Evolutionary conservation across 371 early-diverging fungal species (phyloP).

Genomic region (Mucor mucedo): DNA sequence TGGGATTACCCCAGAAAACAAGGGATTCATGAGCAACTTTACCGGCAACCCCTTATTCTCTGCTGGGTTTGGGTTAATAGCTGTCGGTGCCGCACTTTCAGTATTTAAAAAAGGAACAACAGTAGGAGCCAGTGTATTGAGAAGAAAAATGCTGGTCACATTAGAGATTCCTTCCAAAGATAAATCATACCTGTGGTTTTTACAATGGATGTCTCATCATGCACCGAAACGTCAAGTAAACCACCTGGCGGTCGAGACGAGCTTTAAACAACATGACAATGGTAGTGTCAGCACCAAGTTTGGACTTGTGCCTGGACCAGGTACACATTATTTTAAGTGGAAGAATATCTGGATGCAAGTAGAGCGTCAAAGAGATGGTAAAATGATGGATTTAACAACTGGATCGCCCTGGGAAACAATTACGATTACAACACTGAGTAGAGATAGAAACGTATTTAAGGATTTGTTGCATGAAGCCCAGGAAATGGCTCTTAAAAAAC

Average conservation of each 20-base stretch:
- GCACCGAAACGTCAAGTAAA: constrained; percentile 64
- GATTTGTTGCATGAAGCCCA: constrained; percentile 86
- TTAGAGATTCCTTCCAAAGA: constrained; percentile 96
- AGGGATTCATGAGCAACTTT: constrained; percentile 34
- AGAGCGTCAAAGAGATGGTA: constrained; percentile 80
- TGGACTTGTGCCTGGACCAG: constrained; percentile 91
- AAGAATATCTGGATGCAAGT: constrained; percentile 88
- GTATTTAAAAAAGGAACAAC: constrained; percentile 75
- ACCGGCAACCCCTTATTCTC: constrained; percentile 89
- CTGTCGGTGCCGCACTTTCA: constrained; percentile 86
- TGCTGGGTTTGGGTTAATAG: constrained; percentile 94
- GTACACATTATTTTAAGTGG: constrained; percentile 88
- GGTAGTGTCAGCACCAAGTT: constrained; percentile 87
- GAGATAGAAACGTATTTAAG: constrained; percentile 79
- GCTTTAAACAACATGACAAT: constrained; percentile 88
- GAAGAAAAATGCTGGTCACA: constrained; percentile 84
- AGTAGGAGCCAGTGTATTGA: constrained; percentile 68
- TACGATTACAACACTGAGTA: constrained; percentile 86
- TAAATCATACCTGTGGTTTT: constrained; percentile 91
- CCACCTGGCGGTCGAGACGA: constrained; percentile 88
- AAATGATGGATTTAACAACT: constrained; percentile 88
- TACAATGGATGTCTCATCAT: constrained; percentile 87
- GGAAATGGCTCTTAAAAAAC: constrained; percentile 78
- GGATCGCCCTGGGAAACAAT: constrained; percentile 96
- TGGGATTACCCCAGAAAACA: constrained; percentile 1